A percentile compares a stretch with the other conserved stretches of the same genome.
Conservation (phyloP, 768 basidiomycete genomes). For the Trametes cingulata region DNA sequence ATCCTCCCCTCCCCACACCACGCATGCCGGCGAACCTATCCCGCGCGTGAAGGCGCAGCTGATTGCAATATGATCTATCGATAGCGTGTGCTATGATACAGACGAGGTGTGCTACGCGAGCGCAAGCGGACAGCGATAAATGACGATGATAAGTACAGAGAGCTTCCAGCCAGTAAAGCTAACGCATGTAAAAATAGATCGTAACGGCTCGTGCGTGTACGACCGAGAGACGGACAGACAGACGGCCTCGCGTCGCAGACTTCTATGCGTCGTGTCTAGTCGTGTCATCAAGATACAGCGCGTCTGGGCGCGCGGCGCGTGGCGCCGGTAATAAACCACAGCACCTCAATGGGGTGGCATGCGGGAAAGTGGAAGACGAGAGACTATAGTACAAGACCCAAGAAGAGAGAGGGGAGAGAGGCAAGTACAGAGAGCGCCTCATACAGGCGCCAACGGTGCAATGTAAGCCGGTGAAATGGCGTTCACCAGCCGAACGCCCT, state of each 20-base stretch:
- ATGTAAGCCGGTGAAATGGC: background rate
- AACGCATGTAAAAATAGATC: too few relatives aligned
- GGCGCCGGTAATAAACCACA: background rate
- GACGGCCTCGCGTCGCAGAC: background rate
- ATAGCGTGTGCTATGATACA: background rate
- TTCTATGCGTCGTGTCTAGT: conserved; percentile 33
- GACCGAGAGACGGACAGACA: background rate
- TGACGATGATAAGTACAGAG: background rate
- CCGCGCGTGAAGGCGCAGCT: background rate
- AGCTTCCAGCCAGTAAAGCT: too few relatives aligned
- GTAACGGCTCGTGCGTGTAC: conserved; percentile 1
- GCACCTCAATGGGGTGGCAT: background rate
- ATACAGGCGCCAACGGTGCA: background rate
- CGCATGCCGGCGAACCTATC: background rate
- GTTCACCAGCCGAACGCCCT: conserved; percentile 24
- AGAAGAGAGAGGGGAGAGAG: background rate
- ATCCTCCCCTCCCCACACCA: too few relatives aligned
- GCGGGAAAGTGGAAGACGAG: too few relatives aligned
- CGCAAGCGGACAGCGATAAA: background rate
- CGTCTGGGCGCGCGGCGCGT: background rate
- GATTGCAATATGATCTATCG: background rate
- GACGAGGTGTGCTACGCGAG: background rate
- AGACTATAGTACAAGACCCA: too few relatives aligned
- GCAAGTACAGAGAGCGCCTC: conserved; percentile 24
- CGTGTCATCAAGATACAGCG: background rate